Conservation (phyloP, 768 basidiomycete genomes). For the Leccinellum albellum region DNA sequence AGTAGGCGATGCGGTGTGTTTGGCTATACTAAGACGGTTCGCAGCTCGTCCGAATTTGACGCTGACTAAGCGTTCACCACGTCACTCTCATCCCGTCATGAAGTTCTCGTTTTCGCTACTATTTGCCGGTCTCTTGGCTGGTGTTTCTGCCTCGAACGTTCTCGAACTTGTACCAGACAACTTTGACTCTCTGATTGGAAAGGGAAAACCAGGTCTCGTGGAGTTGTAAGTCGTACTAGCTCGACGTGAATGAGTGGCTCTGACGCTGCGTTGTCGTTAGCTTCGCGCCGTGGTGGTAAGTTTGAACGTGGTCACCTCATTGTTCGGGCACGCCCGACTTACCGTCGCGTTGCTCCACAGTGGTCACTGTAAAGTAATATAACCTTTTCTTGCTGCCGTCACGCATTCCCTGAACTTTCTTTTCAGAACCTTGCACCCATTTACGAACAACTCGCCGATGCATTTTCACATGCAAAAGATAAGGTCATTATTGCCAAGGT, state of each 20-base stretch:
- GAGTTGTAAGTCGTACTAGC: constrained; percentile 68
- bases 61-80: constrained; percentile 30
- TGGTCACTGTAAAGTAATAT: constrained; percentile 80
- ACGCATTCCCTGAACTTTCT: not conserved
- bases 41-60: not conserved
- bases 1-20: not conserved
- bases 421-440: constrained; percentile 80
- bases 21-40: too few species aligned
- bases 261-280: constrained; percentile 34
- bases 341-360: constrained; percentile 32
- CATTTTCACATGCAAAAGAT: constrained; percentile 73
- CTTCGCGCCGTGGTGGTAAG: constrained; percentile 88
- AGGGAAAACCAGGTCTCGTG: constrained; percentile 79
- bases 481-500: constrained; percentile 89
- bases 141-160: constrained; percentile 74
- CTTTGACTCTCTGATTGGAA: constrained; percentile 73
- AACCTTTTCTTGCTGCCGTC: not conserved
- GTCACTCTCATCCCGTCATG: constrained; percentile 44
- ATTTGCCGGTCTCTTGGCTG: constrained; percentile 51
- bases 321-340: not conserved
- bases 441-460: constrained; percentile 87
- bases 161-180: constrained; percentile 70
- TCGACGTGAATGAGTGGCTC: not conserved
- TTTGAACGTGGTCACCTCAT: constrained; percentile 3
- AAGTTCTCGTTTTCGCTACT: constrained; percentile 54